phyloP scores from a whole-genome alignment of 2,329 filamentous ascomycete species.

The Sclerotinia nivalis region DNA sequence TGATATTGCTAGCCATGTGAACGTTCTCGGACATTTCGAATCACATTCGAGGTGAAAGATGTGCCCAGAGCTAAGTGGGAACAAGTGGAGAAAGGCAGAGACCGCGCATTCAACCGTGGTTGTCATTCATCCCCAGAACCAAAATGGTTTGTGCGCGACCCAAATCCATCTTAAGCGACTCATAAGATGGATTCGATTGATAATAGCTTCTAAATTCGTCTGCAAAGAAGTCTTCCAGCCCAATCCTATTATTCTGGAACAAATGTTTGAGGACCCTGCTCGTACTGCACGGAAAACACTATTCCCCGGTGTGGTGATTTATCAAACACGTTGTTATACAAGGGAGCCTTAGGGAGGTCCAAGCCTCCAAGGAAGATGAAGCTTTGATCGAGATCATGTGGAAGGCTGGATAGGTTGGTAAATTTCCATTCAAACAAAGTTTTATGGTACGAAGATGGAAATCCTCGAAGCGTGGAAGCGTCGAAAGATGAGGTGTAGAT shows the following conservation, averaged over 20 bases:
- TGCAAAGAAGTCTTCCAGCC: conserved; percentile 18
- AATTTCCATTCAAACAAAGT: background rate
- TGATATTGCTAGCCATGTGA: conserved; percentile 7
- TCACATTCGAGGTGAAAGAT: conserved; percentile 4
- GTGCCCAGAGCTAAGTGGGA: conserved; percentile 6
- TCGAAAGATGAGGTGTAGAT: background rate
- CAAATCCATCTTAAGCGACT: conserved; percentile 7
- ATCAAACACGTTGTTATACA: conserved; percentile 10
- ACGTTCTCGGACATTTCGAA: conserved; percentile 1
- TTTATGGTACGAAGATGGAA: background rate
- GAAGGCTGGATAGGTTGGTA: background rate
- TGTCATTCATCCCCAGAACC: conserved; percentile 8
- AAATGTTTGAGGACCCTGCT: background rate
- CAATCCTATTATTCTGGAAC: conserved; percentile 13
- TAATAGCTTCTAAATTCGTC: conserved; percentile 10
- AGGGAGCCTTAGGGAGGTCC: background rate
- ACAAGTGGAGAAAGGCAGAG: conserved; percentile 1
- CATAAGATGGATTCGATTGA: background rate
- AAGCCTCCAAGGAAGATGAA: background rate
- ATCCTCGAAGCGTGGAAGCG: background rate
- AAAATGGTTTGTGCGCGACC: background rate
- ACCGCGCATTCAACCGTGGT: background rate
- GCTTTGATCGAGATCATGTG: background rate
- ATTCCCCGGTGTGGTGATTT: conserved; percentile 2
- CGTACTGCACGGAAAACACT: background rate